Conservation (phyloP, 2,329 filamentous ascomycete species). For the Colletotrichum camelliae region DNA sequence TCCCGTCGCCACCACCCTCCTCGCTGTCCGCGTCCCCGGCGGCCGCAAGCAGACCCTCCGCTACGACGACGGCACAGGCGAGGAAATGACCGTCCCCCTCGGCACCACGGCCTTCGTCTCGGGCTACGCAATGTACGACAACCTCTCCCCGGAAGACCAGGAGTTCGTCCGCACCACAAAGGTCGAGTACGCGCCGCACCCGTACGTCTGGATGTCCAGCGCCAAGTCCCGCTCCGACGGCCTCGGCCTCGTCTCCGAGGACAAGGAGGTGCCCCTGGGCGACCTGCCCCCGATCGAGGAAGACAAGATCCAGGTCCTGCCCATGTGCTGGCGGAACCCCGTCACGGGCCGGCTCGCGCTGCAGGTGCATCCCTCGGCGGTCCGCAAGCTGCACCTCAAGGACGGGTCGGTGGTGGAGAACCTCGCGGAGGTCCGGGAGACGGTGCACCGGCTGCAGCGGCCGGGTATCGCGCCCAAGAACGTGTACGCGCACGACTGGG, state of each 20-base stretch:
- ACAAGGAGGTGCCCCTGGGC: slow-evolving; percentile 61
- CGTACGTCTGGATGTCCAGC: slow-evolving; percentile 81
- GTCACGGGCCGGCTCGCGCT: slow-evolving; percentile 71
- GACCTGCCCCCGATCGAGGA: slow-evolving; percentile 71
- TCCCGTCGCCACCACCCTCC: slow-evolving; percentile 73
- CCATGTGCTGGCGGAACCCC: slow-evolving; percentile 81
- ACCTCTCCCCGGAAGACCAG: slow-evolving; percentile 69
- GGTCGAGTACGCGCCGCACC: slow-evolving; percentile 79
- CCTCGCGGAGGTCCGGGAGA: slow-evolving; percentile 67
- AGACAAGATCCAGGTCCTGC: slow-evolving; percentile 72
- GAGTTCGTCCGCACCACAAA: slow-evolving; percentile 69
- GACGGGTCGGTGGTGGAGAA: slow-evolving; percentile 75
- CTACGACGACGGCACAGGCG: slow-evolving; percentile 75
- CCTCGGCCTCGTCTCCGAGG: slow-evolving; percentile 73
- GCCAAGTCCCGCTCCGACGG: slow-evolving; percentile 72
- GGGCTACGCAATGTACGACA: slow-evolving; percentile 73
- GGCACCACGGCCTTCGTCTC: slow-evolving; percentile 80
- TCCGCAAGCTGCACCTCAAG: slow-evolving; percentile 70
- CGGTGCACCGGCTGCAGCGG: slow-evolving; percentile 72
- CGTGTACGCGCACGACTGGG: slow-evolving; percentile 80
- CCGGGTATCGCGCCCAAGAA: slow-evolving; percentile 72
- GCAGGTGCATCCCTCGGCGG: slow-evolving; percentile 76
- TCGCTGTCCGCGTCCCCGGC: slow-evolving; percentile 75
- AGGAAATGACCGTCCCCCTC: slow-evolving; percentile 71
- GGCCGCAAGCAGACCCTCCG: slow-evolving; percentile 70